Base-by-base conservation (phyloP, 2,329 filamentous ascomycete species). In the Cercospora zeae-maydis region DNA sequence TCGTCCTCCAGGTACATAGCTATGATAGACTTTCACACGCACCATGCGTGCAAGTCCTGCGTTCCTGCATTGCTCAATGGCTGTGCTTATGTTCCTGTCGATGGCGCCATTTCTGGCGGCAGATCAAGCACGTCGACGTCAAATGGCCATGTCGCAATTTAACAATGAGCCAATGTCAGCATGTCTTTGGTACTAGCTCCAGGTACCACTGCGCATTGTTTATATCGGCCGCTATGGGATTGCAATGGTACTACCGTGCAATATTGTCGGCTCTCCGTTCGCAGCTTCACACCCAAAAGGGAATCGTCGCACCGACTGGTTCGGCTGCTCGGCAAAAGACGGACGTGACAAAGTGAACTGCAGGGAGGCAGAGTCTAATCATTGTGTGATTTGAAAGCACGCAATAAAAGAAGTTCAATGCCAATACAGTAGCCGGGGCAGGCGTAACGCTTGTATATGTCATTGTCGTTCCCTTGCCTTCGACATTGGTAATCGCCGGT, bases 401-500 rank as follows among this genome's bases (percentile, higher is more conserved):
- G 55, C 55, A 52, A 52, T 52, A 33, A 52, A 52, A 52, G 47
- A 52, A 52, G 47, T 52, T 52, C 30, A 33, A 52, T 30, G 14
- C 47, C 30, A 52, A 52, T 6, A 16, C 30, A 52, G 31, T 6
- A 16, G 39, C 47, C 24, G 30, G 47, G 47, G 3, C 47, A 52
- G 47, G 39, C 39, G 39, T 19, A 45, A 13, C 16, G 13, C 27
- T 52, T n/a, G 24, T 52, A 30, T 52, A 30, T 52, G 47, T 52
- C 47, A 52, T n/a, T 30, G 47, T 52, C 47, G 27, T 58, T 49
- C 55, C 36, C 39, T 37, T 19, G 24, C 55, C 37, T 47, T 47
- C 55, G 36, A 58, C 36, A 45, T 58, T 58, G 55, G 55, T 58
- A 37, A 58, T 58, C 55, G 21, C 24, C 6, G 24, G n/a, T n/a